Conservation (phyloP, 2,329 filamentous ascomycete genomes). For the Xylaria sp. region DNA sequence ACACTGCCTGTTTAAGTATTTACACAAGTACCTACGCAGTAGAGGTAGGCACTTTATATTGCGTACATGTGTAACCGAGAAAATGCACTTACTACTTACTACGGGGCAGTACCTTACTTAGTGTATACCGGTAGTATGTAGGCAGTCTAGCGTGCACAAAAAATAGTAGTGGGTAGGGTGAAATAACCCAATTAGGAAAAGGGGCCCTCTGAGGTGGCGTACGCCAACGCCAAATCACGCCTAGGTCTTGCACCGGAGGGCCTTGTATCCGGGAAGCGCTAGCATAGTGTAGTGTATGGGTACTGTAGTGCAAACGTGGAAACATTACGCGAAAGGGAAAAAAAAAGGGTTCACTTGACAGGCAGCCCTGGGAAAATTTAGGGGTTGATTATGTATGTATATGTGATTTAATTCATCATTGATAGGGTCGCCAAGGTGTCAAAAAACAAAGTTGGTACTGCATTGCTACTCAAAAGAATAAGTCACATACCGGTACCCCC, state of each 20-base stretch:
- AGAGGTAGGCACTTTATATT: background rate
- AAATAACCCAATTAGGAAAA: background rate
- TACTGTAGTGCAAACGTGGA: background rate
- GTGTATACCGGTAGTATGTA: too few species aligned
- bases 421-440: background rate
- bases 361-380: background rate
- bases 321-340: background rate
- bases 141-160: background rate
- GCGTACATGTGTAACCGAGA: too few species aligned
- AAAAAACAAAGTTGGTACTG: background rate
- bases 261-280: background rate
- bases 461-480: background rate
- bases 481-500: too few species aligned
- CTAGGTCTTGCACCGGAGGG: background rate
- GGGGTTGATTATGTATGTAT: background rate
- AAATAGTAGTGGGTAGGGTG: constrained; percentile 3
- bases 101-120: background rate
- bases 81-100: too few species aligned
- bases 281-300: too few species aligned
- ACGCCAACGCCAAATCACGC: background rate
- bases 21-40: too few species aligned
- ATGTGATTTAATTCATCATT: background rate
- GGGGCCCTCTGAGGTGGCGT: background rate
- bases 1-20: too few species aligned
- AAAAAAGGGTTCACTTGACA: background rate